Evolutionary conservation across 192 early-diverging fungal genomes (phyloP), one percentile per base, ranked within the genome.

Genomic region (Linnemannia zychae): DNA sequence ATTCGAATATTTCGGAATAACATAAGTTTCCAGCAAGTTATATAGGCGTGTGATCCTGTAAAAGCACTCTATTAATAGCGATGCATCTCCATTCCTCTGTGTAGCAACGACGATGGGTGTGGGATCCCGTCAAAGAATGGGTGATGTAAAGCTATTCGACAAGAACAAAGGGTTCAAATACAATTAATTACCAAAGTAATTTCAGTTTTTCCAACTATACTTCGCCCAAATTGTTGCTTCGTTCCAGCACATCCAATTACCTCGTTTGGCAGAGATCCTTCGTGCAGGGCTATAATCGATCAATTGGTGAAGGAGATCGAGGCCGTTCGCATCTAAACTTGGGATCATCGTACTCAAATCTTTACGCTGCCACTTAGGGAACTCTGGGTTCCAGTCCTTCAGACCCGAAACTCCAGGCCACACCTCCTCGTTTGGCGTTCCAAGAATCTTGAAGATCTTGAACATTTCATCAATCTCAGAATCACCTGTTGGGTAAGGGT

Each of bases 391-490:
- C 88, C 93, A 98, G 84, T 98, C 95, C 16, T 97, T 95, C 47
- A 97, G 87, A 24, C 75, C 52, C n/a, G 88, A 78, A 40, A 97
- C 79, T 9, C 93, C 94, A 15, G 95, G 95, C 97, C 97, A 98
- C 34, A 91, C 88, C 36, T 90, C 72, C 52, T 94, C 93, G 71
- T 90, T 93, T 3, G 97, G 97, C 5, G 97, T 98, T 34, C 97
- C 97, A 28, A 96, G 90, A 31, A 93, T 81, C 88, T 91, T 87
- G 91, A 98, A 98, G 81, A 98, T 98, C 68, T 93, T 92, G 90
- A 97, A 97, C n/a, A 98, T 88, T 82, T 98, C 93, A 89, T 97
- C 97, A 77, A 97, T 97, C 74, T 98, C 97, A 47, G 96, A 97
- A 78, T 95, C 94, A 24, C 95, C 94, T 92, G 73, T 4, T 31